A percentile compares a stretch with the other conserved stretches of the same genome.
These are phyloP conservation scores for Chloroidium sp. DNA, from an alignment of 163 green algal genomes.

Conservation along the genomic window DNA sequence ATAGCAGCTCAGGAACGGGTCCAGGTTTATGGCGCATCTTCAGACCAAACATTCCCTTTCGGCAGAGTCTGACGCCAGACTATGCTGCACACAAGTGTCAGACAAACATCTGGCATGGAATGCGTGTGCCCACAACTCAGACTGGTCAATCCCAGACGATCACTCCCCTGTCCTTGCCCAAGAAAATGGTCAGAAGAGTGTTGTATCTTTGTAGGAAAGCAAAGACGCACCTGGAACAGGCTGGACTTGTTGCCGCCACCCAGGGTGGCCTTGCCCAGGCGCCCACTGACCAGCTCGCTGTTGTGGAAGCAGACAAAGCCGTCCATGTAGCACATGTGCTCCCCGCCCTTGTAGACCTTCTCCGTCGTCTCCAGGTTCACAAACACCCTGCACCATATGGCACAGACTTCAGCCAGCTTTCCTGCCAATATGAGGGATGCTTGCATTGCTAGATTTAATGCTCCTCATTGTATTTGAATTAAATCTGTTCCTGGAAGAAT, in stretches of 20 bases:
- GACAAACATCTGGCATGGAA: too few relatives aligned
- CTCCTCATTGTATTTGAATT: not conserved
- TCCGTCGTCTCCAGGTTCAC: conserved; percentile 87
- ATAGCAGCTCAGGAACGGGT: too few relatives aligned
- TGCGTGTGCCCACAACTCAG: too few relatives aligned
- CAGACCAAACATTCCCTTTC: too few relatives aligned
- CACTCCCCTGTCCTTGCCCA: not conserved
- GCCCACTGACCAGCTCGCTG: conserved; percentile 80
- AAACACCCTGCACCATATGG: conserved; percentile 42
- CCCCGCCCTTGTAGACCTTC: conserved; percentile 65
- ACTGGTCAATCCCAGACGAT: too few relatives aligned
- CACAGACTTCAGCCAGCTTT: not conserved
- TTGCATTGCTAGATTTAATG: not conserved
- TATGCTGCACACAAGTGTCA: too few relatives aligned
- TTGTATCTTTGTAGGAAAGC: not conserved
- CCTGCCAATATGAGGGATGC: not conserved
- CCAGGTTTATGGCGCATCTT: too few relatives aligned
- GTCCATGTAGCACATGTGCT: conserved; percentile 78
- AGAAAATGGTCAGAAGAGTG: not conserved
- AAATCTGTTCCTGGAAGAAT: too few relatives aligned
- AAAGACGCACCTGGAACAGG: conserved; percentile 62
- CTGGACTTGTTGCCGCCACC: conserved; percentile 82
- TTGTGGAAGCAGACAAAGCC: conserved; percentile 85
- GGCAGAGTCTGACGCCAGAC: too few relatives aligned
- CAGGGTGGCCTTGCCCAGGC: conserved; percentile 89